A percentile compares a stretch with the other conserved stretches of the same genome.
phyloP scores from a whole-genome alignment of 2,329 filamentous ascomycete species.

The Mycosphaerella sp. region DNA sequence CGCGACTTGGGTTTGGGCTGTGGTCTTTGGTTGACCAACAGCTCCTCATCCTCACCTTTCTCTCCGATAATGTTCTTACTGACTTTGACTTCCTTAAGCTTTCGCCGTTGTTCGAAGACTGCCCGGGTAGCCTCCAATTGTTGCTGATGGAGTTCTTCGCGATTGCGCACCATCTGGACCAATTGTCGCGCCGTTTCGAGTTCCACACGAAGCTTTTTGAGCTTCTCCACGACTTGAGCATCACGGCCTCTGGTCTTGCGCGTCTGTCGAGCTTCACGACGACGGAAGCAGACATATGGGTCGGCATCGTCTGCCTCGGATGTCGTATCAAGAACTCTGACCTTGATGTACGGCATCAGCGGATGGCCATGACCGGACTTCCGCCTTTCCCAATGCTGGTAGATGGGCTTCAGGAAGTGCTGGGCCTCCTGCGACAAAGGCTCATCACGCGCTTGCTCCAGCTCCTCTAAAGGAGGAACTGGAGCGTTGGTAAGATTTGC shows the following conservation, averaged over 20 bases:
- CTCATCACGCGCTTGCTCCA: constrained; percentile 58
- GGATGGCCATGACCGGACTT: constrained; percentile 52
- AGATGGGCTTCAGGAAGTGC: constrained; percentile 67
- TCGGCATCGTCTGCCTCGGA: constrained; percentile 93
- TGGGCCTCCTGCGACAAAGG: constrained; percentile 49
- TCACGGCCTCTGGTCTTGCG: constrained; percentile 92
- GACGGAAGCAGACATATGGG: constrained; percentile 95
- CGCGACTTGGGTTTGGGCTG: constrained; percentile 48
- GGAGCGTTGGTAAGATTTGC: constrained; percentile 84
- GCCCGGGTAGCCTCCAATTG: constrained; percentile 66
- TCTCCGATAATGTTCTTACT: constrained; percentile 73
- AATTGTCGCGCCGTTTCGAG: constrained; percentile 82
- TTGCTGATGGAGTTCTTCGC: constrained; percentile 74
- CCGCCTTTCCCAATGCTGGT: constrained; percentile 79
- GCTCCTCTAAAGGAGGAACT: constrained; percentile 52
- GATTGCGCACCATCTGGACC: constrained; percentile 67
- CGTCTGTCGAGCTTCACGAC: constrained; percentile 86
- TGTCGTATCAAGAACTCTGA: constrained; percentile 69
- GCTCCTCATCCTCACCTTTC: constrained; percentile 86
- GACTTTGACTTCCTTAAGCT: constrained; percentile 81
- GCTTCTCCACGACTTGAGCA: constrained; percentile 87
- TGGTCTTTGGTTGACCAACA: constrained; percentile 79
- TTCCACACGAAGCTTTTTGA: constrained; percentile 85
- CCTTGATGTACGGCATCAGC: constrained; percentile 71
- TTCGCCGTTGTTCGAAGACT: constrained; percentile 75